Evolutionary conservation across 2,329 filamentous ascomycete species (phyloP).

Genomic region (Penicillium sp.): DNA sequence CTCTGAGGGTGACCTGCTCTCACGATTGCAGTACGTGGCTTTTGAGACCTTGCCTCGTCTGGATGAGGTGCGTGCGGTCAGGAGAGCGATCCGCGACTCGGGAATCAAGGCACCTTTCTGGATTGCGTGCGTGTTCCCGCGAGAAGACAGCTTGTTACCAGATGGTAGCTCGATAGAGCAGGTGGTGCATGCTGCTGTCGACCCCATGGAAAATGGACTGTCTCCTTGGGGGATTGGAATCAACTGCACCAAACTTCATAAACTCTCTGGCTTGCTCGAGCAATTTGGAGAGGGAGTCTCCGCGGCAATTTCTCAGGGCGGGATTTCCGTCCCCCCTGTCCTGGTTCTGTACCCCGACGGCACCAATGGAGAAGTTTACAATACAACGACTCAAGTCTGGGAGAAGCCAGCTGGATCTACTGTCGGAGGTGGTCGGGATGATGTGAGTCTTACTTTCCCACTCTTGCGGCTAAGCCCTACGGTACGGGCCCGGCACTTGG

Average conservation of each 20-base stretch:
- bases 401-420: constrained; percentile 25
- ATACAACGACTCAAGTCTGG: constrained; percentile 59
- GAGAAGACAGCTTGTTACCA: constrained; percentile 48
- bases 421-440: constrained; percentile 14
- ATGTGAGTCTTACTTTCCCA: constrained; percentile 5
- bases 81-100: constrained; percentile 23
- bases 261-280: constrained; percentile 22
- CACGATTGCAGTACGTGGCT: constrained; percentile 51
- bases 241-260: constrained; percentile 53
- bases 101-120: constrained; percentile 45
- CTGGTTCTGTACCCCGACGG: constrained; percentile 64
- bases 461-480: no score
- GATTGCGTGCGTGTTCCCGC: constrained; percentile 59
- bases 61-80: constrained; percentile 56
- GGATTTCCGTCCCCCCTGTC: constrained; percentile 34
- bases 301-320: constrained; percentile 3
- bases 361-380: constrained; percentile 62
- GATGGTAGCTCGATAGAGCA: constrained; percentile 49
- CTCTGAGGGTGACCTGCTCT: constrained; percentile 32
- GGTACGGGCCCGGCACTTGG: no score
- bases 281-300: constrained; percentile 14
- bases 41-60: constrained; percentile 62
- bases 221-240: constrained; percentile 59
- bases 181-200: constrained; percentile 38
- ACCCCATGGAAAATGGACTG: constrained; percentile 10